These are phyloP conservation scores for Conoideocrella luteorostrata DNA, from an alignment of 2,329 filamentous ascomycete species.

Conservation along the genomic window DNA sequence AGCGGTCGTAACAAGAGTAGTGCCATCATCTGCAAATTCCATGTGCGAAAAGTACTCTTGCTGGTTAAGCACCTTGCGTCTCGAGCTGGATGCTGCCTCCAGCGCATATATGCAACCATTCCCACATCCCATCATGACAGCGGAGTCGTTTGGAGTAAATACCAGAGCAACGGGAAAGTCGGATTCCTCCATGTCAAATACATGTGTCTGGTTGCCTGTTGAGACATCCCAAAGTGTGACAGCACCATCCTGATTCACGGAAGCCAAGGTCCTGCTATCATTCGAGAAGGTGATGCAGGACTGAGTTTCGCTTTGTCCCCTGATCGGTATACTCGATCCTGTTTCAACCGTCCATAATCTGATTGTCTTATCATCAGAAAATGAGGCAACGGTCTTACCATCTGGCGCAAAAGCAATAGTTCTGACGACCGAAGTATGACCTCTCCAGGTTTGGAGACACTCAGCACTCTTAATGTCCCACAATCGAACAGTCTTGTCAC, in stretches of 20 bases:
- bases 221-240: conserved; percentile 13
- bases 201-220: conserved; percentile 5
- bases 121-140: conserved; percentile 6
- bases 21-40: conserved; percentile 6
- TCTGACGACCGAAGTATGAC: conserved; percentile 9
- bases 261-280: conserved; percentile 12
- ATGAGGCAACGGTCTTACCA: conserved; percentile 13
- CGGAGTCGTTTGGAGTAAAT: conserved; percentile 7
- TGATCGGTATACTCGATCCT: conserved; percentile 12
- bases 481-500: conserved; percentile 9
- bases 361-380: conserved; percentile 12
- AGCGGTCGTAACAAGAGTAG: conserved; percentile 8
- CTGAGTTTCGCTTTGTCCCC: conserved; percentile 11
- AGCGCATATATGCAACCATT: conserved; percentile 9
- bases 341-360: conserved; percentile 13
- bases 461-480: conserved; percentile 5
- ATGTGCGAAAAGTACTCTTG: conserved; percentile 10
- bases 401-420: conserved; percentile 16
- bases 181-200: conserved; percentile 4
- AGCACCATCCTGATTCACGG: conserved; percentile 9
- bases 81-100: conserved; percentile 3
- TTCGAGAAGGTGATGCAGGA: conserved; percentile 13
- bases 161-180: conserved; percentile 6
- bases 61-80: conserved; percentile 9
- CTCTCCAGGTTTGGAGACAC: conserved; percentile 14